These are phyloP conservation scores for Wickerhamiella galacta DNA, from an alignment of 805 yeast species.

Conservation along the genomic window DNA sequence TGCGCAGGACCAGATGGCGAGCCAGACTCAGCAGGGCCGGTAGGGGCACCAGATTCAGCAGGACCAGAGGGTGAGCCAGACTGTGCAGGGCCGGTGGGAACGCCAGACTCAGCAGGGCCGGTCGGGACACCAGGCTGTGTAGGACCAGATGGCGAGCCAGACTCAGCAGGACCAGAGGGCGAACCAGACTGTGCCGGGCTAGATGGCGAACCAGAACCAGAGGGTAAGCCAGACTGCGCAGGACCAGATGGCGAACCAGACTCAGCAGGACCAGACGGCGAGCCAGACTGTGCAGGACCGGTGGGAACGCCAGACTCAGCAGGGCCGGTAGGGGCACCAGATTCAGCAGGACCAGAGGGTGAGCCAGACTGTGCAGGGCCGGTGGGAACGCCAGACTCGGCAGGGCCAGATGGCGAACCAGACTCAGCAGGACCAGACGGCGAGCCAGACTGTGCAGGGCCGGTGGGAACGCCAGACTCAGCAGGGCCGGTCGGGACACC, in stretches of 20 bases:
- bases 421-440: not conserved
- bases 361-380: not conserved
- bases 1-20: not conserved
- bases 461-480: not conserved
- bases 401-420: not conserved
- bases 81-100: not conserved
- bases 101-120: not conserved
- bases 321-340: not conserved
- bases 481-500: not conserved
- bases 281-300: constrained; percentile 5
- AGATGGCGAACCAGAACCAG: not conserved
- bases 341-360: not conserved
- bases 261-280: not conserved
- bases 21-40: not conserved
- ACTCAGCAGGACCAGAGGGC: not conserved
- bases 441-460: not conserved
- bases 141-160: not conserved
- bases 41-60: not conserved
- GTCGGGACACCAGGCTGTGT: not conserved
- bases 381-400: not conserved
- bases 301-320: constrained; percentile 1
- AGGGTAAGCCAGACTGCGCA: not conserved
- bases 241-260: not conserved
- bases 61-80: constrained; percentile 1
- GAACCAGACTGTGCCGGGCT: not conserved